These are phyloP conservation scores for Penicillium sp. DNA, from an alignment of 2,329 filamentous ascomycete genomes.

Conservation along the genomic window DNA sequence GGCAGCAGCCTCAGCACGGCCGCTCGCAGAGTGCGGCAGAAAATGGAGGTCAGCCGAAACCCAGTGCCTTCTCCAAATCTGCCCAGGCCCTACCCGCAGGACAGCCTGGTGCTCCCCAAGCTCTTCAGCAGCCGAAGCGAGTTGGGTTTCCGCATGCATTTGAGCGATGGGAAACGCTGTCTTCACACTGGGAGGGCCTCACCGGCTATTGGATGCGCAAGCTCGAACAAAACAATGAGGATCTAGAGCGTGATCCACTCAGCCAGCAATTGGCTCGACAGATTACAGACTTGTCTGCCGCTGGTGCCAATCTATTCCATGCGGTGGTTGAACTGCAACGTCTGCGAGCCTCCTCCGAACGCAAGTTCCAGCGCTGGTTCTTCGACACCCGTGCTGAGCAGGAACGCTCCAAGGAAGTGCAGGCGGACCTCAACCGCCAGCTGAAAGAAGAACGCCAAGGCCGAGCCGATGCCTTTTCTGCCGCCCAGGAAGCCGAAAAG, in stretches of 20 bases:
- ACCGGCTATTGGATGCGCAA: conserved; percentile 95
- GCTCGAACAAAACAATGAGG: conserved; percentile 79
- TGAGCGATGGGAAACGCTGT: conserved; percentile 92
- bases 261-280: conserved; percentile 84
- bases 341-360: conserved; percentile 83
- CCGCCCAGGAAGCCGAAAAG: conserved; percentile 58
- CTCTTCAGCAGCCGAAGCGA: conserved; percentile 35
- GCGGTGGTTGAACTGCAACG: conserved; percentile 93
- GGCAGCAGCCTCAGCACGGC: conserved; percentile 17
- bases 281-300: conserved; percentile 92
- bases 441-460: conserved; percentile 66
- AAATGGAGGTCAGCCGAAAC: conserved; percentile 12
- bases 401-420: conserved; percentile 72
- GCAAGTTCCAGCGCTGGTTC: conserved; percentile 98
- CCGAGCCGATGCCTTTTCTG: conserved; percentile 57
- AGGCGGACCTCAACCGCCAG: conserved; percentile 66
- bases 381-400: conserved; percentile 86
- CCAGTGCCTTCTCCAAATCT: conserved; percentile 19
- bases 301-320: conserved; percentile 93
- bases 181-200: conserved; percentile 94
- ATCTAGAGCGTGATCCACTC: conserved; percentile 71
- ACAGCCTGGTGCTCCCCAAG: conserved; percentile 23
- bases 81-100: conserved; percentile 22
- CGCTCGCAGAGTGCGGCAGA: conserved; percentile 17
- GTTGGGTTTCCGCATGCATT: conserved; percentile 92